Evolutionary conservation across 371 early-diverging fungal species (phyloP).

Genomic region (Cokeromyces recurvatus): DNA sequence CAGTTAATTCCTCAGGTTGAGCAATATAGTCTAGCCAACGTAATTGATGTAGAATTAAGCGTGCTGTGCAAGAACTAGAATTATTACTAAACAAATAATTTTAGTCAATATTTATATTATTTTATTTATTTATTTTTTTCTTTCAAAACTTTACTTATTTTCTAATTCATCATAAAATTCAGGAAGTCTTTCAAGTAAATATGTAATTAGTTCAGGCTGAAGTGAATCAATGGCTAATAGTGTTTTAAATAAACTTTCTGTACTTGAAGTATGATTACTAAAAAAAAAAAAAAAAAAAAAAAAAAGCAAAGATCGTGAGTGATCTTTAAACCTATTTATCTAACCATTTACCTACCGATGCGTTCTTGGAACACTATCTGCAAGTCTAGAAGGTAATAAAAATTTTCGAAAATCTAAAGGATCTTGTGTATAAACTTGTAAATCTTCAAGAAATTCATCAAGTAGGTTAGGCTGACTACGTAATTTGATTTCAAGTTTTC

Average conservation of each 20-base stretch:
- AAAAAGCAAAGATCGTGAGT: too few relatives aligned
- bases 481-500: slow-evolving; percentile 26
- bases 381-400: slow-evolving; percentile 26
- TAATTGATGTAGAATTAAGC: slow-evolving; percentile 70
- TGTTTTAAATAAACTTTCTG: slow-evolving; percentile 60
- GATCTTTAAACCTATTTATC: not conserved
- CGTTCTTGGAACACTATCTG: slow-evolving; percentile 11
- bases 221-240: slow-evolving; percentile 59
- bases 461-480: slow-evolving; percentile 16
- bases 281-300: too few relatives aligned
- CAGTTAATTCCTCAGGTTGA: slow-evolving; percentile 55
- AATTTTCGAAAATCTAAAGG: slow-evolving; percentile 25
- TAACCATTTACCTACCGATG: slow-evolving; percentile 10
- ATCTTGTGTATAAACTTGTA: slow-evolving; percentile 25
- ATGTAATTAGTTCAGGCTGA: slow-evolving; percentile 54
- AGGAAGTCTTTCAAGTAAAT: slow-evolving; percentile 63
- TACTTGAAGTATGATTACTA: slow-evolving; percentile 5
- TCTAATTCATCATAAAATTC: slow-evolving; percentile 62
- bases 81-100: slow-evolving; percentile 8
- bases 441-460: slow-evolving; percentile 21
- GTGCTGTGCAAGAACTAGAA: slow-evolving; percentile 53
- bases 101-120: too few relatives aligned
- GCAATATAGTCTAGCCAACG: slow-evolving; percentile 77
- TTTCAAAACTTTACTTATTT: slow-evolving; percentile 24
- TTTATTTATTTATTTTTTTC: too few relatives aligned